Percentiles rank a stretch among this genome's conserved stretches.
Evolutionary conservation across 2,329 filamentous ascomycete species (phyloP).

Genomic region (Trichoderma sp.): DNA sequence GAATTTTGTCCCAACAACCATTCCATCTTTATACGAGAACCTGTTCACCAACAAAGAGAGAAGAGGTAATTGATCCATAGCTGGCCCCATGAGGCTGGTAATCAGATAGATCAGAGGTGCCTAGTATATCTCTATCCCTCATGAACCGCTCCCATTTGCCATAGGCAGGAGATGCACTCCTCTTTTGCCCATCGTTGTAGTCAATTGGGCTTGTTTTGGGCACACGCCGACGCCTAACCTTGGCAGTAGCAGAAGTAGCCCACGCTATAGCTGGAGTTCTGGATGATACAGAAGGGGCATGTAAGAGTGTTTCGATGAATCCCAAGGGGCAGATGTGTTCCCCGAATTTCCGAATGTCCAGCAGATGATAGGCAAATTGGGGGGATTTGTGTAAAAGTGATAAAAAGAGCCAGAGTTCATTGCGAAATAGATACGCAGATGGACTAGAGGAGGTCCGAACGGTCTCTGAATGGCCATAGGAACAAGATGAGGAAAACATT

Average conservation of each 20-base stretch:
- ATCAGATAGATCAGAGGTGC: too few species aligned
- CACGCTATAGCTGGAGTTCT: too few species aligned
- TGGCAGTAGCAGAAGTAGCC: too few species aligned
- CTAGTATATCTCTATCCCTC: conserved; percentile 21
- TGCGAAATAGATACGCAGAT: neutral
- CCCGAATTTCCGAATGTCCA: neutral
- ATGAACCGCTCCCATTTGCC: conserved; percentile 33
- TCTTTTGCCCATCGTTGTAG: conserved; percentile 3
- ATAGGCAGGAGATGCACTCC: conserved; percentile 37
- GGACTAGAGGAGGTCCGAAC: neutral
- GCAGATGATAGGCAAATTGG: neutral
- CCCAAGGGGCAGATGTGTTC: neutral
- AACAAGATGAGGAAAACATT: too few species aligned
- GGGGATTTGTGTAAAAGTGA: neutral
- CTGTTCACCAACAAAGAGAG: too few species aligned
- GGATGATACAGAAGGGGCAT: neutral
- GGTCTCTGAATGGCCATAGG: neutral
- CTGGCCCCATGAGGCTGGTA: too few species aligned
- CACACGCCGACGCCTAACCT: too few species aligned
- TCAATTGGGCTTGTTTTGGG: conserved; percentile 8
- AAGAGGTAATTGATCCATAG: too few species aligned
- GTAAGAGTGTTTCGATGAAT: neutral
- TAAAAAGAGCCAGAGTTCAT: too few species aligned
- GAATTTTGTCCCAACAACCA: too few species aligned
- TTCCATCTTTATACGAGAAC: too few species aligned